phyloP scores from a whole-genome alignment of 1,139 yeast species.

The Blastobotrys ciferrii region DNA sequence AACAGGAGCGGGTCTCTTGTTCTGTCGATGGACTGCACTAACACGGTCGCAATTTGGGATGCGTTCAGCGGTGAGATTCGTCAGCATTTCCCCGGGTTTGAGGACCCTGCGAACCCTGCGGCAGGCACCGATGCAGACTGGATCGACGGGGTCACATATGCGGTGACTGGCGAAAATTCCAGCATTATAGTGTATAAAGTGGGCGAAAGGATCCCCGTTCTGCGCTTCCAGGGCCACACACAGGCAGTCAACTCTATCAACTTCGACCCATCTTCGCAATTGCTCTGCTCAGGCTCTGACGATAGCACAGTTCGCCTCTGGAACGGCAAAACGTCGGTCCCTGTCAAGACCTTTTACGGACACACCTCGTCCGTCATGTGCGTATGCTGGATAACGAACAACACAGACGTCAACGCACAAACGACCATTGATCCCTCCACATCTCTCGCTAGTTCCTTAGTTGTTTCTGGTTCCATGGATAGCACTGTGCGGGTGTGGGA shows the following conservation, averaged over 20 bases:
- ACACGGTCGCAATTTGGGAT: slow-evolving; percentile 55
- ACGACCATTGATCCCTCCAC: slow-evolving; percentile 16
- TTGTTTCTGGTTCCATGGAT: slow-evolving; percentile 61
- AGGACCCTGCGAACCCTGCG: slow-evolving; percentile 4
- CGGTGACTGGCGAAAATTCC: slow-evolving; percentile 60
- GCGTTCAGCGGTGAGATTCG: slow-evolving; percentile 47
- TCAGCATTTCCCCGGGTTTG: slow-evolving; percentile 19
- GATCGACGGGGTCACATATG: slow-evolving; percentile 70
- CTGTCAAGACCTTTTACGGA: slow-evolving; percentile 31
- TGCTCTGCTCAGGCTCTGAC: slow-evolving; percentile 73
- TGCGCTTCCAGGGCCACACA: slow-evolving; percentile 67
- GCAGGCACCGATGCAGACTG: slow-evolving; percentile 61
- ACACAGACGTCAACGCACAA: slow-evolving; percentile 13
- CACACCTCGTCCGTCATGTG: slow-evolving; percentile 33
- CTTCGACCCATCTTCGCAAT: slow-evolving; percentile 51
- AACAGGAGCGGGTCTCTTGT: slow-evolving; percentile 44
- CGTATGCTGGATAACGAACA: slow-evolving; percentile 4
- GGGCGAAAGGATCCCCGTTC: slow-evolving; percentile 51
- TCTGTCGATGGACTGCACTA: slow-evolving; percentile 44
- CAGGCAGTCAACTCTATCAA: slow-evolving; percentile 56
- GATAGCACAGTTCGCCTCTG: slow-evolving; percentile 72
- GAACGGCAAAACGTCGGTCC: slow-evolving; percentile 41
- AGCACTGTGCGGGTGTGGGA: slow-evolving; percentile 74
- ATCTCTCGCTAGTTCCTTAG: slow-evolving; percentile 12
- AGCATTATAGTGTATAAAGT: slow-evolving; percentile 60